Evolutionary conservation across 75 land plant species (phyloP), one percentile per base, ranked within the genome.

Genomic region (Adiantum capillusveneris): DNA sequence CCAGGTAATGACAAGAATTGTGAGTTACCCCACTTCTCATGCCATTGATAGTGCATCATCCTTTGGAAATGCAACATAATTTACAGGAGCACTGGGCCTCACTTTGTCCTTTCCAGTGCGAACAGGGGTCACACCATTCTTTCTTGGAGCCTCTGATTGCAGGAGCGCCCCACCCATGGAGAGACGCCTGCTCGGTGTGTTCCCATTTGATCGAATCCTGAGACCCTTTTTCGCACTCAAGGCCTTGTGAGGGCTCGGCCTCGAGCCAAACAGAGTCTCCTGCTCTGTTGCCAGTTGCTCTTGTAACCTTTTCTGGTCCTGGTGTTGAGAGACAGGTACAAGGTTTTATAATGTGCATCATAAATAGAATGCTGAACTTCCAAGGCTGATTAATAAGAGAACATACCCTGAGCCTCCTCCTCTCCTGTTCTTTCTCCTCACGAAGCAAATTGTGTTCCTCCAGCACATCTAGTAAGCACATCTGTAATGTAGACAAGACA

Each of bases 251-350:
- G 93, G 93, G 62, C 90, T 88, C 43, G 90, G 90, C 62, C 83
- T 85, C 56, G 94, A 82, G 24, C 94, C 94, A 71, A 60, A 88
- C 1, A 85, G 75, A 18, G 72, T 79, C 53, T 88, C 94, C 28
- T 88, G 86, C 55, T 85, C 94, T 7, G 94, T 85, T 18, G 82
- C 74, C 6, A 88, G 70, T 63, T 88, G 94, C 17, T 85, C 90
- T 58, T 88, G 90, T 29, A 88, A 77, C 57, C 73, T 82, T 76
- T 85, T 88, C 45, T 88, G 90, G 29, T 88, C 94, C 94, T 88
- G 75, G 30, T 58, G 17, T 25, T 12, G n/a, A 42, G 12, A 5
- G n/a, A 9, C 14, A n/a, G 16, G 34, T 21, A 17, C 19, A 58
- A 58, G 60, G 56, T n/a, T n/a, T n/a, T n/a, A n/a, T n/a, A n/a